Evolutionary conservation across 2,329 filamentous ascomycete species (phyloP), one percentile per base, ranked within the genome.

Genomic region (Gaeumannomyces sp.): DNA sequence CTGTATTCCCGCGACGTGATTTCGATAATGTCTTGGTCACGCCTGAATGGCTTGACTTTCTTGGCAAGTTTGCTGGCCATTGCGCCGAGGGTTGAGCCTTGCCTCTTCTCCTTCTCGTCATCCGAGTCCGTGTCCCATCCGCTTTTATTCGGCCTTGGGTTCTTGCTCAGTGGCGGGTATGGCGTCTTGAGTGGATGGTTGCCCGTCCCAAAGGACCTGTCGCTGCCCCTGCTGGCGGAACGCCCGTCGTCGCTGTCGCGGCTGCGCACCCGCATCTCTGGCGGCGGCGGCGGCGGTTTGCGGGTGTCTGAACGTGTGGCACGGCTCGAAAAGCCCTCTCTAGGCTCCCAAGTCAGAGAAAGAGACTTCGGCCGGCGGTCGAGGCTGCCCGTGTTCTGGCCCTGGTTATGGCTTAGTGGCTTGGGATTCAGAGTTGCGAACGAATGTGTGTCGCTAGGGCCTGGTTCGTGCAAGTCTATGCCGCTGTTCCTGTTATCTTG

Each of bases 111-210:
- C 35, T 64, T 63, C 31, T 67, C 67, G 59, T 69, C 67, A 11
- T 68, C 65, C 31, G 56, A 35, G 19, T 64, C 62, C 25, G 62
- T n/a, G 13, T 72, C 69, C 45, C 69, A 71, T 1, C 64, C 63
- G 64, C 69, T 72, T 31, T 61, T 61, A 29, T 61, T 61, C 29
- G 31, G 28, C 22, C 10, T 10, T 22, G 19, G 3, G 2, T 29
- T 53, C 8, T 53, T 53, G 19, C 10, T 19, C 57, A 11, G 31
- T 14, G 56, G 19, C 10, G 67, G 68, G 38, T 67, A 69, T 3
- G 68, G 66, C 53, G 68, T 68, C 65, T 67, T 69, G 58, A 65
- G 59, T 2, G 64, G 61, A 38, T 60, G 61, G 16, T 62, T 31
- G 45, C 58, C 33, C 19, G 53, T 27, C 57, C 61, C 58, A 27